Base-by-base conservation (phyloP, 371 early-diverging fungal genomes). In the Rhizomucor pusillus region DNA sequence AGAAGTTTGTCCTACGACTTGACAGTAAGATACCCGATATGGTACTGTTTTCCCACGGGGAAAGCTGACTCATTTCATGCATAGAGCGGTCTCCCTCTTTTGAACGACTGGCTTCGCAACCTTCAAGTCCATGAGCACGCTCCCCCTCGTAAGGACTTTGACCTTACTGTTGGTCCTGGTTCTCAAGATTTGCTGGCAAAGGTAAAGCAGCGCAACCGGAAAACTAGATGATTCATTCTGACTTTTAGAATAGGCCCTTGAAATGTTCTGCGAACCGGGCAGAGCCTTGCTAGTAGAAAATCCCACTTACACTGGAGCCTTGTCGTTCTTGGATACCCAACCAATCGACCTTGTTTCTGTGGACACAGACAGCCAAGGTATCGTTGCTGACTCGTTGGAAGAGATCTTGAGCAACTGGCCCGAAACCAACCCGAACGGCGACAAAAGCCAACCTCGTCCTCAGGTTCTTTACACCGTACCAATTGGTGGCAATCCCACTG, bases 101-200 rank as follows among this genome's bases (percentile, higher is more conserved):
- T 90, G 20, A 80, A 80, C 34, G 50, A 66, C 16, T 90, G 86
- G 87, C 70, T 88, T 14, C 70, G 73, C 40, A 69, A 81, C 14
- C 73, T 90, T 34, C 91, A 89, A 57, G 55, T 47, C 4, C 40
- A 65, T 2, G 87, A 82, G 50, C 90, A 90, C 63, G 61, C 67
- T 2, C 87, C 88, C 14, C 78, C 82, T 10, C 55, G 62, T 1
- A 45, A 44, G 12, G 73, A 72, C 3, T 87, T 80, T 56, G 84
- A 78, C 24, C 63, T 92, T n/a, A 70, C 86, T 14, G 69, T 92
- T 11, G 90, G 90, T 14, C 78, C 79, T 56, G 92, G 92, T 14
- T 80, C 81, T 12, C 92, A 91, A 64, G 91, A 91, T 67, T 58
- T 90, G 39, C 58, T 92, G 43, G 81, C 90, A 12, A 89, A 89